Evolutionary conservation across 805 yeast species (phyloP).

Genomic region (Ogataea degrootiae): DNA sequence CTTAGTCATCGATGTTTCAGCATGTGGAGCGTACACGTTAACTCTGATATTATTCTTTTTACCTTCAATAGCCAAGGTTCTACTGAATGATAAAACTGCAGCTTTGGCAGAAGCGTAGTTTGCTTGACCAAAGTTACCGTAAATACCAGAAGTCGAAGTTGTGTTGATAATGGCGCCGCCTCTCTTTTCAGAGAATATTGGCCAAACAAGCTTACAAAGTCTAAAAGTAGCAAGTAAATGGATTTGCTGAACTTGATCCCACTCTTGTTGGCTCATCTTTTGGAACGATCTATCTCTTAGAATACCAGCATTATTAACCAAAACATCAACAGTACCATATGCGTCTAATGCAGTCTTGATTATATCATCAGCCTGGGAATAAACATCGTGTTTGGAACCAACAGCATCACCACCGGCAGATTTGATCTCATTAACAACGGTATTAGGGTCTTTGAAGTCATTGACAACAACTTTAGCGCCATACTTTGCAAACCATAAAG

Average conservation of each 20-base stretch:
- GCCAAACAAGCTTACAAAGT: slow-evolving; percentile 90
- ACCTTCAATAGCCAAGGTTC: slow-evolving; percentile 89
- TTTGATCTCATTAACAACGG: slow-evolving; percentile 71
- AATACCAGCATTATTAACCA: slow-evolving; percentile 93
- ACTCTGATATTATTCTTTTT: slow-evolving; percentile 68
- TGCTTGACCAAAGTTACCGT: slow-evolving; percentile 97
- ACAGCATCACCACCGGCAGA: slow-evolving; percentile 69
- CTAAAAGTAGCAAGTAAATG: slow-evolving; percentile 80
- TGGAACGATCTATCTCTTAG: slow-evolving; percentile 82
- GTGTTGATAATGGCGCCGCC: slow-evolving; percentile 83
- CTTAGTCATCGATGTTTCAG: slow-evolving; percentile 95
- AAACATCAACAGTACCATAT: slow-evolving; percentile 80
- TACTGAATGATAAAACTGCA: slow-evolving; percentile 80
- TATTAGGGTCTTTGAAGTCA: slow-evolving; percentile 72
- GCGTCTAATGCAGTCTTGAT: slow-evolving; percentile 69
- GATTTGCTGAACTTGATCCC: slow-evolving; percentile 76
- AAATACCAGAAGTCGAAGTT: slow-evolving; percentile 93
- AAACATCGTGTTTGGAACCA: slow-evolving; percentile 79
- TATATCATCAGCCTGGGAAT: slow-evolving; percentile 66
- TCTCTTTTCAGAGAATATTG: slow-evolving; percentile 71
- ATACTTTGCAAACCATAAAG: slow-evolving; percentile 75
- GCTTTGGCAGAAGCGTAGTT: slow-evolving; percentile 93
- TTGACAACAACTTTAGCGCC: slow-evolving; percentile 96
- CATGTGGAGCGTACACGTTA: slow-evolving; percentile 92
- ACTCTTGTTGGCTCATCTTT: slow-evolving; percentile 78